These are phyloP conservation scores for Acanthochlamys bracteata DNA, from an alignment of 106 monocot genomes.

Conservation along the genomic window DNA sequence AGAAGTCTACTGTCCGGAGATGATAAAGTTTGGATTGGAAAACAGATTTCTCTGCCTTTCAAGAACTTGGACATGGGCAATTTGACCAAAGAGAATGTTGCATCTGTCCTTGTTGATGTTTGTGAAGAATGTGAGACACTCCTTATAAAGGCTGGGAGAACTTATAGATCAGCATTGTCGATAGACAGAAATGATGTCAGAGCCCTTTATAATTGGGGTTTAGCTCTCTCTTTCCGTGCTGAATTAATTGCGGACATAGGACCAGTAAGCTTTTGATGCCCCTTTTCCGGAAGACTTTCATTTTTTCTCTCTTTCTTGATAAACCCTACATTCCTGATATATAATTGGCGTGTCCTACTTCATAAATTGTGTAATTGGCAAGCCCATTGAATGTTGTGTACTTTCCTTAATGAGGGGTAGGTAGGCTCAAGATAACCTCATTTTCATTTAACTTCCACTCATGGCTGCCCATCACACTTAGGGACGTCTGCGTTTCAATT, in stretches of 20 bases:
- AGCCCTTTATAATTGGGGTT: constrained; percentile 95
- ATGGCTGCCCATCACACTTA: too few relatives aligned
- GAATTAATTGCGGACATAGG: constrained; percentile 92
- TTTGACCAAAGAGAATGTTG: constrained; percentile 41
- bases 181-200: constrained; percentile 76
- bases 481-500: too few relatives aligned
- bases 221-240: constrained; percentile 81
- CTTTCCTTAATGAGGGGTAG: too few relatives aligned
- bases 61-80: constrained; percentile 16
- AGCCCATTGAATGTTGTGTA: too few relatives aligned
- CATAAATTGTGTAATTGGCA: too few relatives aligned
- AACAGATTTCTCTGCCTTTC: constrained; percentile 9
- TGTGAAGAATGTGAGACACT: constrained; percentile 96
- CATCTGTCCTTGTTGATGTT: constrained; percentile 51
- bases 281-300: not conserved
- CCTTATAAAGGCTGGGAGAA: constrained; percentile 79
- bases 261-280: constrained; percentile 47
- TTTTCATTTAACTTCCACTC: too few relatives aligned
- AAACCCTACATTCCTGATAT: not conserved
- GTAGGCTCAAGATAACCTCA: too few relatives aligned
- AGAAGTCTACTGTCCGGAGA: constrained; percentile 54
- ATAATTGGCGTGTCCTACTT: not conserved
- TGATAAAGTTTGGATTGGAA: constrained; percentile 18
- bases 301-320: not conserved
- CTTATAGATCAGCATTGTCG: constrained; percentile 66